Evolutionary conservation across 2,329 filamentous ascomycete species (phyloP), one percentile per base, ranked within the genome.

Genomic region (Aspergillus phoenicis): DNA sequence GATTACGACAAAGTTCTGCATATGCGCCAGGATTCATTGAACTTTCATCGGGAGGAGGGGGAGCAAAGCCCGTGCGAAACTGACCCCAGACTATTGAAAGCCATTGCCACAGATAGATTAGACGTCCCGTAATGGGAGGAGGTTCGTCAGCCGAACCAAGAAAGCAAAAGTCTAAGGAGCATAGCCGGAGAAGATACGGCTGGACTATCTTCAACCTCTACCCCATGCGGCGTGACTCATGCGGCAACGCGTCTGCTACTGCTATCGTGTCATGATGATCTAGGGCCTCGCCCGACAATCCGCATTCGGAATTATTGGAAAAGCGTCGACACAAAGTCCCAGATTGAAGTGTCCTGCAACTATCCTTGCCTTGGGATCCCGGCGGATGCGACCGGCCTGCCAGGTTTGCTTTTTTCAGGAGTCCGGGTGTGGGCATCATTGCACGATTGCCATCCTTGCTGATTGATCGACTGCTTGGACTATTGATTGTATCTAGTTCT

Each of bases 71-170:
- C 33, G 11, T 36, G 33, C 33, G 45, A 22, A 28, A 11, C 11
- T 26, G 22, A n/a, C 22, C 45, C 6, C 11, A 17, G 47, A 26
- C 47, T 49, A 49, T 28, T 17, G 47, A 17, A 49, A 49, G 47
- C 47, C 47, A 30, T 49, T 30, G 47, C 47, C 47, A 49, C 15
- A 30, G 24, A 49, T 49, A 49, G 47, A 49, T 49, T 49, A 26
- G 7, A 30, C 13, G 41, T 33, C 22, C 24, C 13, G n/a, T 49
- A n/a, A 17, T 30, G 22, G 45, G 45, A 28, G 24, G 22, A 13
- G 22, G 20, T 15, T 45, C 17, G 47, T 49, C 47, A 49, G 47
- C 47, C 33, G 47, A 26, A 49, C 47, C 11, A 11, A 22, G 20
- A 22, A 20, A 22, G 17, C 5, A 3, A 43, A 36, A 36, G 11